phyloP scores from a whole-genome alignment of 2,329 filamentous ascomycete genomes.

The Fusarium miscanthi region DNA sequence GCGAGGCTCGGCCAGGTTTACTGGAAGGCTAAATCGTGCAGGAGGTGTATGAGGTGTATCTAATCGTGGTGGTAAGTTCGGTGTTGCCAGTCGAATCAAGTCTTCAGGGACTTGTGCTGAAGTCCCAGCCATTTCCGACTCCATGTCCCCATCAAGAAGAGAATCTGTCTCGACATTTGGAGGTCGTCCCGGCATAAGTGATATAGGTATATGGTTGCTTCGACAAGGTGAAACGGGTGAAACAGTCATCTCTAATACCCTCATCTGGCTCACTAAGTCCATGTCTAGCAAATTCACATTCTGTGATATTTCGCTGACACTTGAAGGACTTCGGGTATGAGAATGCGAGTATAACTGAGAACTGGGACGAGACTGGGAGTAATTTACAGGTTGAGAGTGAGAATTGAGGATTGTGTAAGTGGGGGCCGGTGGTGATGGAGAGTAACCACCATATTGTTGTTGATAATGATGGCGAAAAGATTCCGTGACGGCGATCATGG shows the following conservation, averaged over 20 bases:
- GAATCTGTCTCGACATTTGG: constrained; percentile 30
- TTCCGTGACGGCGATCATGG: constrained; percentile 44
- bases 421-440: constrained; percentile 32
- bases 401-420: constrained; percentile 33
- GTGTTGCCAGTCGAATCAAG: constrained; percentile 43
- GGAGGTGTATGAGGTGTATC: constrained; percentile 41
- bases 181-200: constrained; percentile 10
- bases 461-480: constrained; percentile 43
- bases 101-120: constrained; percentile 24
- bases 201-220: constrained; percentile 11
- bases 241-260: constrained; percentile 32
- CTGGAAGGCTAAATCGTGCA: constrained; percentile 16
- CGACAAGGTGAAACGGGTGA: constrained; percentile 31
- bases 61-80: constrained; percentile 40
- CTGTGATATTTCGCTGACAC: constrained; percentile 38
- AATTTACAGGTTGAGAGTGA: not conserved
- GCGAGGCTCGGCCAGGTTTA: constrained; percentile 15
- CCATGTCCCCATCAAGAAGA: constrained; percentile 29
- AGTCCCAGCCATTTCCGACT: constrained; percentile 24
- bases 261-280: constrained; percentile 34
- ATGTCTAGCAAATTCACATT: constrained; percentile 29
- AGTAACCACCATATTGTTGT: constrained; percentile 25
- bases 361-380: not conserved
- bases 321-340: constrained; percentile 37
- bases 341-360: constrained; percentile 4